These are phyloP conservation scores for Kodamaea laetipori DNA, from an alignment of 805 yeast species.

Conservation along the genomic window DNA sequence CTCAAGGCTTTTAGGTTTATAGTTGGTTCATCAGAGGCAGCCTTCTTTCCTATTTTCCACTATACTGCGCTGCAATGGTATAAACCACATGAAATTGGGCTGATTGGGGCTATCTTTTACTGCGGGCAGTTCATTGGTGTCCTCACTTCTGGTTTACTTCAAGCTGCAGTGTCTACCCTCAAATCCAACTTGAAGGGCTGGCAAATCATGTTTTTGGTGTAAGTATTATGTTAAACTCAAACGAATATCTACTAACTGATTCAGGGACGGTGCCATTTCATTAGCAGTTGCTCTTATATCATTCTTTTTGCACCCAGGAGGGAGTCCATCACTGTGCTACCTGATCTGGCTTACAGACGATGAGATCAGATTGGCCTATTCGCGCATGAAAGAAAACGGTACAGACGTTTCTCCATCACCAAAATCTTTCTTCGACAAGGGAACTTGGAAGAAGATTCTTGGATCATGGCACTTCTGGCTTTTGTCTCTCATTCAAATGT, in stretches of 20 bases:
- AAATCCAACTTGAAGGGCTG: slow-evolving; percentile 16
- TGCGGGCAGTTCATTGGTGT: slow-evolving; percentile 34
- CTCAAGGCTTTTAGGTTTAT: slow-evolving; percentile 24
- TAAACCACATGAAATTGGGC: slow-evolving; percentile 26
- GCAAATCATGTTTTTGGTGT: slow-evolving; percentile 29
- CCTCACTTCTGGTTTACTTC: slow-evolving; percentile 31
- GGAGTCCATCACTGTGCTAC: slow-evolving; percentile 39
- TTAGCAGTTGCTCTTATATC: slow-evolving; percentile 23
- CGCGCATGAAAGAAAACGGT: slow-evolving; percentile 23
- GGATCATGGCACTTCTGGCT: slow-evolving; percentile 37
- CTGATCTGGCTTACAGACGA: slow-evolving; percentile 56
- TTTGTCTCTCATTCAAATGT: slow-evolving; percentile 26
- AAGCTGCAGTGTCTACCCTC: slow-evolving; percentile 19
- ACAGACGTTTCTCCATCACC: slow-evolving; percentile 19
- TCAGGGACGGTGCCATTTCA: slow-evolving; percentile 24
- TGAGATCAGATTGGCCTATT: slow-evolving; percentile 56
- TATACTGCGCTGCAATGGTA: slow-evolving; percentile 30
- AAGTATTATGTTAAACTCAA: too few relatives aligned
- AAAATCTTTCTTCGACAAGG: slow-evolving; percentile 25
- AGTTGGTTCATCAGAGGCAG: slow-evolving; percentile 28
- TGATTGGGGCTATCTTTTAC: slow-evolving; percentile 29
- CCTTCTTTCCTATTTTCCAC: slow-evolving; percentile 30
- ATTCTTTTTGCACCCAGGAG: slow-evolving; percentile 41
- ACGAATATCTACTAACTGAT: too few relatives aligned
- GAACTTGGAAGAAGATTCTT: slow-evolving; percentile 29